phyloP scores from a whole-genome alignment of 495 filamentous ascomycete genomes.

The Penicillium odoratum region DNA sequence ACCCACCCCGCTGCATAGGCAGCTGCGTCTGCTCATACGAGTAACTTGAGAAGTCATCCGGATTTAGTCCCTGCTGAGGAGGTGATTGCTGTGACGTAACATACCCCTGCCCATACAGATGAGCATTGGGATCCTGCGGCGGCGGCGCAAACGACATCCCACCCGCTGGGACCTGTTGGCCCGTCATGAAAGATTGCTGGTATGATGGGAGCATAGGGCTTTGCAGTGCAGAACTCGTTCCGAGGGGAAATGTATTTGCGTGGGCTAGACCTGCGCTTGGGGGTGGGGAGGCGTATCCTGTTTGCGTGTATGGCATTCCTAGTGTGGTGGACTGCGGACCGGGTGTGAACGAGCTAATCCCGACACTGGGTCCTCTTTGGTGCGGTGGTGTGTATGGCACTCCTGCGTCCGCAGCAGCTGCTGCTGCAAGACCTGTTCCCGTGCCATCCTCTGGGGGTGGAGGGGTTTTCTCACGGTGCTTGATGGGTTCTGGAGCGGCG shows the following conservation, averaged over 20 bases:
- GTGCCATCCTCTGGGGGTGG: constrained; percentile 73
- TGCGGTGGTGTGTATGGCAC: constrained; percentile 41
- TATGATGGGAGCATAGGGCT: constrained; percentile 36
- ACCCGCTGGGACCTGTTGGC: not conserved
- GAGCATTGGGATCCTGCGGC: constrained; percentile 47
- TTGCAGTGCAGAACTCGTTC: constrained; percentile 7
- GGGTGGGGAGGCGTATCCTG: constrained; percentile 38
- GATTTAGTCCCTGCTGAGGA: not conserved
- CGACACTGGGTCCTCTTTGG: constrained; percentile 30
- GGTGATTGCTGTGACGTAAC: constrained; percentile 19
- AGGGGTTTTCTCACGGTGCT: constrained; percentile 86
- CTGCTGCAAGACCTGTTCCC: constrained; percentile 60
- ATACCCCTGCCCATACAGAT: constrained; percentile 34
- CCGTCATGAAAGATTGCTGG: constrained; percentile 29
- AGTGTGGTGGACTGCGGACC: constrained; percentile 20
- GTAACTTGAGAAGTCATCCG: constrained; percentile 57
- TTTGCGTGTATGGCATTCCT: constrained; percentile 28
- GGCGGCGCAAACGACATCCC: constrained; percentile 44
- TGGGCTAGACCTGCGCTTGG: constrained; percentile 36
- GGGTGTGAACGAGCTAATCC: constrained; percentile 25
- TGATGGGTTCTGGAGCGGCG: constrained; percentile 77
- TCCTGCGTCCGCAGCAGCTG: constrained; percentile 63
- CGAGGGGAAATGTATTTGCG: constrained; percentile 25
- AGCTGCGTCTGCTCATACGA: constrained; percentile 48
- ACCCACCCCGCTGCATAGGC: constrained; percentile 29